Percentiles rank a stretch among this genome's conserved stretches.
Conservation (phyloP, 2,329 filamentous ascomycete species). For the Cadophora malorum region DNA sequence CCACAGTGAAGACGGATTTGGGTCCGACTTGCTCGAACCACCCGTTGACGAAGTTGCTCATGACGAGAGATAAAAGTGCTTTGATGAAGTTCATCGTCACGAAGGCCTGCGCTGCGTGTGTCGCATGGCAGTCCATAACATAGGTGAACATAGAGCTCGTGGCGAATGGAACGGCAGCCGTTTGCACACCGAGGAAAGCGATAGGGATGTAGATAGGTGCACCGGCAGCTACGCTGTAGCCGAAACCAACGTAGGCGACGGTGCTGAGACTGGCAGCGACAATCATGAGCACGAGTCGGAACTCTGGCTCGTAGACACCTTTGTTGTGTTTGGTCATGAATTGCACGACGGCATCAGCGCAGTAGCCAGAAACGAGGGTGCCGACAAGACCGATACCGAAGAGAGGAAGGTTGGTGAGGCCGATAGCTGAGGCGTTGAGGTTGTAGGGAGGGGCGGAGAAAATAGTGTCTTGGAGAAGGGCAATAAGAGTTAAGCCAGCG, state of each 20-base stretch:
- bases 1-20: conserved; percentile 33
- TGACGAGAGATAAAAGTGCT: conserved; percentile 47
- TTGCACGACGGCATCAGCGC: conserved; percentile 46
- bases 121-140: conserved; percentile 50
- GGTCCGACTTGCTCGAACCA: conserved; percentile 41
- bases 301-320: conserved; percentile 54
- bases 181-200: conserved; percentile 44
- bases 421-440: conserved; percentile 51
- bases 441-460: conserved; percentile 39
- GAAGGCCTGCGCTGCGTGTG: conserved; percentile 50
- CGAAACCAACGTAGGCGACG: conserved; percentile 51
- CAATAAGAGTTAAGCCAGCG: conserved; percentile 38
- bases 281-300: conserved; percentile 52
- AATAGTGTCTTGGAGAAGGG: conserved; percentile 48
- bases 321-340: conserved; percentile 34
- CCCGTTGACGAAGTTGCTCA: conserved; percentile 37
- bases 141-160: conserved; percentile 49
- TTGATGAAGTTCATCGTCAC: conserved; percentile 51
- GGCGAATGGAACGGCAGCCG: conserved; percentile 47
- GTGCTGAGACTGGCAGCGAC: conserved; percentile 44
- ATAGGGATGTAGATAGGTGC: conserved; percentile 44
- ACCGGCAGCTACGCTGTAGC: conserved; percentile 49
- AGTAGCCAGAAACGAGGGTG: conserved; percentile 52
- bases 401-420: conserved; percentile 55
- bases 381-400: conserved; percentile 53